Evolutionary conservation across 768 basidiomycete species (phyloP).

Genomic region (Lactarius psammicola): DNA sequence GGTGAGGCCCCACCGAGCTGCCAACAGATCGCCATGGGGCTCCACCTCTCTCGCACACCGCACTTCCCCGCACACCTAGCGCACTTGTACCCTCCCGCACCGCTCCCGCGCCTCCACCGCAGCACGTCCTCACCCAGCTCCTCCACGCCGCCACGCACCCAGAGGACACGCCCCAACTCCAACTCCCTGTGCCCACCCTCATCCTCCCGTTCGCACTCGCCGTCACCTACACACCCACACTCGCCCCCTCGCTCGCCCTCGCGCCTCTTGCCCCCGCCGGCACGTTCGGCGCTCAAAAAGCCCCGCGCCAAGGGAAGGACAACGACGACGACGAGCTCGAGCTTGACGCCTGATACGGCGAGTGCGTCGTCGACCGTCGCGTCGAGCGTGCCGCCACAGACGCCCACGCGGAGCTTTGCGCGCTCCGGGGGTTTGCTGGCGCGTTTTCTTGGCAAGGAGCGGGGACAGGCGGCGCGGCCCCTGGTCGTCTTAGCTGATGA

Average conservation of each 20-base stretch:
- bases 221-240: neutral
- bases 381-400: conserved; percentile 39
- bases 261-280: conserved; percentile 52
- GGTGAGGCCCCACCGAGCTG: conserved; percentile 55
- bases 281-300: conserved; percentile 67
- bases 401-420: conserved; percentile 30
- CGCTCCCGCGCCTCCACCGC: conserved; percentile 14
- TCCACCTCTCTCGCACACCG: conserved; percentile 74
- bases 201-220: no score
- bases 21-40: conserved; percentile 78
- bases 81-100: conserved; percentile 10
- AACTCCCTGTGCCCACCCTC: neutral
- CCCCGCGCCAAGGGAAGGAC: conserved; percentile 34
- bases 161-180: conserved; percentile 30
- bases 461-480: neutral
- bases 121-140: conserved; percentile 24
- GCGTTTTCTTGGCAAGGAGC: conserved; percentile 21
- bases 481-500: neutral
- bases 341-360: conserved; percentile 32
- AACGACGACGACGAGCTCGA: conserved; percentile 37
- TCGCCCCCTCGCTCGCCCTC: neutral
- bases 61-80: conserved; percentile 50
- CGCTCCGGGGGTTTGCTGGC: conserved; percentile 36
- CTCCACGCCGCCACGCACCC: conserved; percentile 32
- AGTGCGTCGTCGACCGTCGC: conserved; percentile 52